A percentile compares a stretch with the other conserved stretches of the same genome.
Evolutionary conservation across 2,329 filamentous ascomycete genomes (phyloP).

Genomic region (Akanthomyces muscarius): DNA sequence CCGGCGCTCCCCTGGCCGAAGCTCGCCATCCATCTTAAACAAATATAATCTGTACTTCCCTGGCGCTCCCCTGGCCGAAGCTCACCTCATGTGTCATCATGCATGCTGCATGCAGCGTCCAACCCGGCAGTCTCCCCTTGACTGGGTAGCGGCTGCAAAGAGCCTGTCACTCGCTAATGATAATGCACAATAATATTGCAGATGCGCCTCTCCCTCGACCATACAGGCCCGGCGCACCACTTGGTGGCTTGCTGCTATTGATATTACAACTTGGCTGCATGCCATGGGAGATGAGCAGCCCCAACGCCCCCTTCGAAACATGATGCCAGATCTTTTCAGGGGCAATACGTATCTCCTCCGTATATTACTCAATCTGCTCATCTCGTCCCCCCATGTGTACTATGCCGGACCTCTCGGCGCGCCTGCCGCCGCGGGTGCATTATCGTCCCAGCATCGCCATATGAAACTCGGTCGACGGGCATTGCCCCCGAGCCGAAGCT

Average conservation of each 20-base stretch:
- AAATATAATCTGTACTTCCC: not conserved
- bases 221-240: too few relatives aligned
- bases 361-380: too few relatives aligned
- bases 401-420: not conserved
- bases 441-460: not conserved
- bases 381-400: too few relatives aligned
- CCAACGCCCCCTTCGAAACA: not conserved
- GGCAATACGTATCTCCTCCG: not conserved
- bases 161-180: not conserved
- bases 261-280: not conserved
- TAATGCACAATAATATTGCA: too few relatives aligned
- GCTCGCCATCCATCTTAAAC: not conserved
- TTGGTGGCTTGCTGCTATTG: not conserved
- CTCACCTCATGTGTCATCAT: too few relatives aligned
- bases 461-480: conserved; percentile 6
- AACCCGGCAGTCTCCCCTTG: not conserved
- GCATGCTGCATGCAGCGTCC: not conserved
- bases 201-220: too few relatives aligned
- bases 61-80: not conserved
- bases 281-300: not conserved
- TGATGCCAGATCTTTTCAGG: not conserved
- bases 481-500: not conserved
- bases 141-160: too few relatives aligned
- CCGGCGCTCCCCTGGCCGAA: not conserved
- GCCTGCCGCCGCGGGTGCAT: not conserved